phyloP scores from a whole-genome alignment of 2,329 filamentous ascomycete species.

The Colletotrichum incanum region DNA sequence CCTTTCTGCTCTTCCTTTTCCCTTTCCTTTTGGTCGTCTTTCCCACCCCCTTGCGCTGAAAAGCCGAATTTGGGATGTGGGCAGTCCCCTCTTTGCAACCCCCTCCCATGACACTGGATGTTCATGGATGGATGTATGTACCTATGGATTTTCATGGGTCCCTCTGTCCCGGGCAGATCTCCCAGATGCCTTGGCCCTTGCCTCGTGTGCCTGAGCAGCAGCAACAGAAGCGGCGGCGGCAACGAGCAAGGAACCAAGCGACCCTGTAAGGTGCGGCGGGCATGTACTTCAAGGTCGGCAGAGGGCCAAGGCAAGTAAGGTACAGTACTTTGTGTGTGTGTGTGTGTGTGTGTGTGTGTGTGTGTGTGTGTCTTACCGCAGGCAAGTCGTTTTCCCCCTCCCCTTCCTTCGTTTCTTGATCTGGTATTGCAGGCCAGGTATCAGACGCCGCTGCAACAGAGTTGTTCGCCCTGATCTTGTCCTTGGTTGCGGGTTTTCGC shows the following conservation, averaged over 20 bases:
- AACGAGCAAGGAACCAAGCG: constrained; percentile 21
- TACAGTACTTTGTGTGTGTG: constrained; percentile 7
- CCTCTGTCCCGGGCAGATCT: constrained; percentile 42
- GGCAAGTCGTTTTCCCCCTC: constrained; percentile 1
- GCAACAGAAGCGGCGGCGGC: constrained; percentile 13
- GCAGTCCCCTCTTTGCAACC: constrained; percentile 37
- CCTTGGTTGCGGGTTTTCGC: constrained; percentile 11
- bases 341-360: background rate
- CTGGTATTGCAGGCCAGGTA: constrained; percentile 21
- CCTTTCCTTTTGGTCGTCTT: background rate
- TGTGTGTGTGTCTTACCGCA: constrained; percentile 12
- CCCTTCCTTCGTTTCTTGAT: background rate
- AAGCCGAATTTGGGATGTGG: constrained; percentile 40
- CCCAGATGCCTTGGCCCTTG: constrained; percentile 41
- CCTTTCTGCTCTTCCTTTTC: constrained; percentile 15
- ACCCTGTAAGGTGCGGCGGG: constrained; percentile 1
- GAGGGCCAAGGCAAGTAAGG: constrained; percentile 27
- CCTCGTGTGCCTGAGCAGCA: constrained; percentile 32
- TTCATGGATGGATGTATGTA: constrained; percentile 20
- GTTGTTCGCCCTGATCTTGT: constrained; percentile 12
- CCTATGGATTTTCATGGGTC: constrained; percentile 26
- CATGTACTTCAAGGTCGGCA: background rate
- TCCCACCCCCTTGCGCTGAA: constrained; percentile 26
- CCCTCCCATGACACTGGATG: constrained; percentile 26
- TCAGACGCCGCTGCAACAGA: constrained; percentile 24